Evolutionary conservation across 345 rosid species (phyloP).

Genomic region (Psidium guajava): DNA sequence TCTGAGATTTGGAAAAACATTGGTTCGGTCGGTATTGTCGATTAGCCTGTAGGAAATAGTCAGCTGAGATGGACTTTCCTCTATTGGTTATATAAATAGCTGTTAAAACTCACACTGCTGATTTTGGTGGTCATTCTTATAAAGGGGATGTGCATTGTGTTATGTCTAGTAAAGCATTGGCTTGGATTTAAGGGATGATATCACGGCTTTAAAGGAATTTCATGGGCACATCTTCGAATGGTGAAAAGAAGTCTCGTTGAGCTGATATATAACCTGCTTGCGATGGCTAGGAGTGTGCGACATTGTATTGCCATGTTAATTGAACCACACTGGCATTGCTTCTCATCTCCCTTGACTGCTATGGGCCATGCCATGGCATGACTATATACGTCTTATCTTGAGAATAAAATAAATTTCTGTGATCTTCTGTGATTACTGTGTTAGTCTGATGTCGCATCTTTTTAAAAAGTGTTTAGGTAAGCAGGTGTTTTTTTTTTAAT

Average conservation of each 20-base stretch:
- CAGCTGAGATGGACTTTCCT: background rate
- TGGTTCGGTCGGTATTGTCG: background rate
- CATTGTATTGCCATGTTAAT: background rate
- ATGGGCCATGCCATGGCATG: background rate
- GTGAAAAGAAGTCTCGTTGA: background rate
- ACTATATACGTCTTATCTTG: background rate
- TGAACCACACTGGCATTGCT: background rate
- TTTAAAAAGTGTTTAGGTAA: background rate
- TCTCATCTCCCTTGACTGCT: background rate
- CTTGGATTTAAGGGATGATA: background rate
- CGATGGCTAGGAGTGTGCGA: background rate
- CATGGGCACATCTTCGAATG: accelerated
- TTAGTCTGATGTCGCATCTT: background rate
- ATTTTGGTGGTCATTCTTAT: background rate
- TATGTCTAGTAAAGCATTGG: background rate
- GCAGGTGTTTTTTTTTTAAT: background rate
- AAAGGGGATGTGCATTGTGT: background rate
- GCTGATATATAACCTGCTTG: background rate
- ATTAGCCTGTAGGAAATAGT: accelerated
- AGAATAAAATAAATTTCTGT: background rate
- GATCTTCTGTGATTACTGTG: background rate
- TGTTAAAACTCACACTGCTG: background rate
- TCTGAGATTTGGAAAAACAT: background rate
- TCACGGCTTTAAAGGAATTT: background rate
- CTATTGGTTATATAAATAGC: background rate